Base-by-base conservation (phyloP, 768 basidiomycete species). In the Botryobasidium botryosum region DNA sequence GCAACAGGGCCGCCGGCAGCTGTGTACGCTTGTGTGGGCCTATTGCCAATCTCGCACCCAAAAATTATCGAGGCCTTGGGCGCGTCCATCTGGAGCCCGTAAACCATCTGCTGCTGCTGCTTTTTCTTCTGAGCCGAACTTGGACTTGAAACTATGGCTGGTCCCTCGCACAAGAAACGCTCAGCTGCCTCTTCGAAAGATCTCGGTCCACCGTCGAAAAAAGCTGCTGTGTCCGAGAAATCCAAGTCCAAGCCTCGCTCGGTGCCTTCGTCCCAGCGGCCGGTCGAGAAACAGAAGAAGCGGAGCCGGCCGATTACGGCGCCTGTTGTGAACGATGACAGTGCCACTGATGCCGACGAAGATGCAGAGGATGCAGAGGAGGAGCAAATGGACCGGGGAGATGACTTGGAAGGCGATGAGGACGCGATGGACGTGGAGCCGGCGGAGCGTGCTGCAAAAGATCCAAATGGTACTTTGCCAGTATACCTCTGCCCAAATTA, bases 241-340 rank as follows among this genome's bases (percentile, higher is more conserved):
- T 39, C 35, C 36, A 44, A 44, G 45, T 39, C 35, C 36, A 43
- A 10, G 38, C 28, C 10, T n/a, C n/a, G n/a, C n/a, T n/a, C n/a
- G n/a, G n/a, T n/a, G n/a, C n/a, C n/a, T n/a, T n/a, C n/a, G n/a
- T n/a, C n/a, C n/a, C n/a, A n/a, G n/a, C n/a, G n/a, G n/a, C 33
- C 44, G 21, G 55, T 53, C 41, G 63, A 67, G 52, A 54, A 59
- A 43, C 60, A 64, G 47, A 70, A 70, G 59, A 75, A 71, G 58
- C 70, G 79, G n/a, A 73, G 70, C 52, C 63, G 61, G 32, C 77
- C 77, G 12, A 68, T 81, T 2, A 79, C 77, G 31, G 60, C 51
- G 25, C 56, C 60, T 2, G 43, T 58, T 10, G 66, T 64, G 39
- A 65, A 63, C 2, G 67, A 68, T 12, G 68, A 68, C 35, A 64